Evolutionary conservation across 352 stramenopile genomes (phyloP).

Genomic region (Phytophthora lateralis): DNA sequence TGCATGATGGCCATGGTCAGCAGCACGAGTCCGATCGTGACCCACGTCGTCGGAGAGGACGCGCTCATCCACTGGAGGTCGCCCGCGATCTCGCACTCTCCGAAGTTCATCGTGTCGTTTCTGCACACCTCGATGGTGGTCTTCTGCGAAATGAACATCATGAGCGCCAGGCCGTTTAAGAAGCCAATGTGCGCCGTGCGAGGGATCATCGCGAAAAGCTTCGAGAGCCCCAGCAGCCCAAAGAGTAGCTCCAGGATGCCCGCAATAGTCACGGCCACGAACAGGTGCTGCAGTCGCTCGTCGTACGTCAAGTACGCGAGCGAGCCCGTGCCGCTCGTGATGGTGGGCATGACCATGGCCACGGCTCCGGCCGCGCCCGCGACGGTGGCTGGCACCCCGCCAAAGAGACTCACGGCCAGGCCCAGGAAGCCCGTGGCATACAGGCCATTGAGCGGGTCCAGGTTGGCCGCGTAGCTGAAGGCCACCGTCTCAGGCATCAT

Average conservation of each 20-base stretch:
- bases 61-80: conserved; percentile 79
- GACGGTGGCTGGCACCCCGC: conserved; percentile 88
- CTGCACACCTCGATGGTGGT: conserved; percentile 89
- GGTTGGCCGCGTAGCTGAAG: conserved; percentile 92
- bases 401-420: conserved; percentile 87
- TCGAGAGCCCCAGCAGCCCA: conserved; percentile 82
- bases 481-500: conserved; percentile 94
- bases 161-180: conserved; percentile 94
- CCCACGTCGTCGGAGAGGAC: conserved; percentile 56
- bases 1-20: conserved; percentile 90
- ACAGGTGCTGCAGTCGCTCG: conserved; percentile 85
- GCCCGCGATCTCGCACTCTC: conserved; percentile 71
- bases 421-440: conserved; percentile 93
- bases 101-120: conserved; percentile 60
- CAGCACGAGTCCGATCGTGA: conserved; percentile 71
- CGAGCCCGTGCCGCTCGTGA: conserved; percentile 61
- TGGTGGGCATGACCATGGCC: conserved; percentile 89
- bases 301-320: conserved; percentile 65
- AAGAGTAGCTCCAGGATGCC: conserved; percentile 88
- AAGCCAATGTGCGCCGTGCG: conserved; percentile 96
- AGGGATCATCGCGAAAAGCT: conserved; percentile 93
- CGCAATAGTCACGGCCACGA: conserved; percentile 86
- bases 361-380: conserved; percentile 90
- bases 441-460: conserved; percentile 88
- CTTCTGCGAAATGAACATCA: conserved; percentile 95